Evolutionary conservation across 2,329 filamentous ascomycete species (phyloP), one percentile per base, ranked within the genome.

Genomic region (Ophidiomyces ophidiicola): DNA sequence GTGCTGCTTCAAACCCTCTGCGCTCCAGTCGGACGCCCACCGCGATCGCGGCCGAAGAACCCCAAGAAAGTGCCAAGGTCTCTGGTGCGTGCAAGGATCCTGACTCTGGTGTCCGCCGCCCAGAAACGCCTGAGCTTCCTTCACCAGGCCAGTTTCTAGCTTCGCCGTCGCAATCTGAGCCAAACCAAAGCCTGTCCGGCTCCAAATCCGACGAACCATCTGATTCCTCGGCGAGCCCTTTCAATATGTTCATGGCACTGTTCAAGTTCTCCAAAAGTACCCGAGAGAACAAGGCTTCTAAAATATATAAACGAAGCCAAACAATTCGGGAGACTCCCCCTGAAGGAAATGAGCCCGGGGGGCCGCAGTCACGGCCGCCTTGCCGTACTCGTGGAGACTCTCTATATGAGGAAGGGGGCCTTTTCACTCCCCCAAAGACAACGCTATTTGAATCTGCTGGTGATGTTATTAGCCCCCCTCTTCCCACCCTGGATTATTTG

Each of bases 371-470:
- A 5, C 32, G 23, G 6, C 24, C 19, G 36, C 38, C 31, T 4
- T 19, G 52, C 23, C 61, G 63, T 3, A 65, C 68, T 3, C 59
- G 68, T 39, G 70, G 70, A 5, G 66, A 71, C 44, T 71, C 70
- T 3, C 48, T 67, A 3, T 55, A 68, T 25, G 63, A 69, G 32
- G 65, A 71, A 28, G 60, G 63, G 32, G 57, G 56, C 24, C 58
- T 81, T 39, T 68, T 74, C 37, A 80, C 84, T 5, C 90, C 90
- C 3, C 90, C 90, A 0, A 81, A 76, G 51, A 96, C 90, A 0
- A 92, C 84, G 0, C 82, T 98, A 46, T 93, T 98, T 44, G 90
- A 98, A 62, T 87, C 88, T 3, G 90, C 90, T 0, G 84, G 86
- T 7, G 88, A 98, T 58, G 66, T 98, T 2, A 72, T 98, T 28